Evolutionary conservation across 2,329 filamentous ascomycete genomes (phyloP), one percentile per base, ranked within the genome.

Genomic region (Coniochaeta hoffmannii): DNA sequence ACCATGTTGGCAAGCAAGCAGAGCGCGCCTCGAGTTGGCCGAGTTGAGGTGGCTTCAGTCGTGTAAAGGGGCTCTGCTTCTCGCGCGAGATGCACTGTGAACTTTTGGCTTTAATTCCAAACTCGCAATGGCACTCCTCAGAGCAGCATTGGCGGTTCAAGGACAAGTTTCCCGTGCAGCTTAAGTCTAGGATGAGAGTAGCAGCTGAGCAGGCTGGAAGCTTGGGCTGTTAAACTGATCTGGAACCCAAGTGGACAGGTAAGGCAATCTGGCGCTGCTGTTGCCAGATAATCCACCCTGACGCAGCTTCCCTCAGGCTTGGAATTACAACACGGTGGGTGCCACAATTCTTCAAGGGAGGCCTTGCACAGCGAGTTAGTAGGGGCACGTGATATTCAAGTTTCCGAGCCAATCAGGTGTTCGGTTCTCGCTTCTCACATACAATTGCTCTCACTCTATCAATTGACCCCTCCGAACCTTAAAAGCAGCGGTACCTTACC

Each of bases 1-100:
- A 97, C 93, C 94, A 99, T 99, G 72, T 64, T 46, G 22, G 26
- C 24, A 28, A 12, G 41, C 19, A n/a, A n/a, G n/a, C 14, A 5
- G 5, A 15, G 11, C 22, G 41, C 75, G 69, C 28, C 38, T 32
- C 9, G 38, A 35, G 38, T 34, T 46, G 28, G 26, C 30, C 14
- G 38, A 31, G 35, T 41, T 15, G 53, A 28, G 54, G 32, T 49
- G n/a, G 38, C 36, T 24, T 32, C 22, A 36, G 30, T 56, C n/a
- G 30, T 26, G 41, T 10, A 9, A 50, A 54, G 53, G 46, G 53
- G 19, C 26, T 12, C 22, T 24, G 28, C 17, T 32, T 19, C 19
- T 46, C 17, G 41, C 22, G n/a, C 36, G 50, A 41, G 24, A 53
- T 22, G 22, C 24, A 53, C 19, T 53, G 35, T 22, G 41, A 46